A percentile compares a stretch with the other conserved stretches of the same genome.
Evolutionary conservation across 1,139 yeast species (phyloP).

Genomic region (Geotrichum carabidarum): DNA sequence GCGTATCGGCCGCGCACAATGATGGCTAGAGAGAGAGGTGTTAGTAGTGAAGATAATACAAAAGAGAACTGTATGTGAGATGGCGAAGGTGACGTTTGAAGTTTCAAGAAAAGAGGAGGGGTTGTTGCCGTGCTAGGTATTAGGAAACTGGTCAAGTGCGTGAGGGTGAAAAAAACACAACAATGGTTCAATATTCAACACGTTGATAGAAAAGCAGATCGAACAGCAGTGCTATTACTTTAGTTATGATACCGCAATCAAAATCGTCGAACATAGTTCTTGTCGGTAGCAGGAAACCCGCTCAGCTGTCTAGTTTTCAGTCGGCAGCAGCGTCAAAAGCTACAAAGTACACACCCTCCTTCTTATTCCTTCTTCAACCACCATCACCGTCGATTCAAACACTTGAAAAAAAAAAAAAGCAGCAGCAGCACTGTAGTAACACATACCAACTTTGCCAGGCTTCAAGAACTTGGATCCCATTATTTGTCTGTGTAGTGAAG

Average conservation of each 20-base stretch:
- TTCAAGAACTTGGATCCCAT: conserved; percentile 81
- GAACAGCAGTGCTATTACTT: no score
- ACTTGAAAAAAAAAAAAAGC: no score
- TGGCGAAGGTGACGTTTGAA: not conserved
- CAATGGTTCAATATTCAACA: not conserved
- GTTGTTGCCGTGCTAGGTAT: not conserved
- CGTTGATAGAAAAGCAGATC: no score
- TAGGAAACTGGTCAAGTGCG: not conserved
- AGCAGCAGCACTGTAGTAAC: conserved; percentile 24
- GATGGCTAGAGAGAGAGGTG: conserved; percentile 57
- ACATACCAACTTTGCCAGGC: conserved; percentile 99
- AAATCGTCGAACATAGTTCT: no score
- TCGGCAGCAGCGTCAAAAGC: no score
- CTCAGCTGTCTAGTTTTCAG: no score
- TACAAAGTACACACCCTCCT: no score
- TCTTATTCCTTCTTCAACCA: not conserved
- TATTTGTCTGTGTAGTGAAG: conserved; percentile 21
- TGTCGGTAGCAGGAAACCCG: no score
- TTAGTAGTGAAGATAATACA: not conserved
- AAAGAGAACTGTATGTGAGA: not conserved
- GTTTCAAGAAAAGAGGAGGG: not conserved
- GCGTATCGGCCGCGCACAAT: conserved; percentile 99
- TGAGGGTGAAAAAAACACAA: not conserved
- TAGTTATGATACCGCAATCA: no score
- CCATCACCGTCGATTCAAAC: not conserved